These are phyloP conservation scores for Fagus crenata DNA, from an alignment of 306 rosid species.

Conservation along the genomic window DNA sequence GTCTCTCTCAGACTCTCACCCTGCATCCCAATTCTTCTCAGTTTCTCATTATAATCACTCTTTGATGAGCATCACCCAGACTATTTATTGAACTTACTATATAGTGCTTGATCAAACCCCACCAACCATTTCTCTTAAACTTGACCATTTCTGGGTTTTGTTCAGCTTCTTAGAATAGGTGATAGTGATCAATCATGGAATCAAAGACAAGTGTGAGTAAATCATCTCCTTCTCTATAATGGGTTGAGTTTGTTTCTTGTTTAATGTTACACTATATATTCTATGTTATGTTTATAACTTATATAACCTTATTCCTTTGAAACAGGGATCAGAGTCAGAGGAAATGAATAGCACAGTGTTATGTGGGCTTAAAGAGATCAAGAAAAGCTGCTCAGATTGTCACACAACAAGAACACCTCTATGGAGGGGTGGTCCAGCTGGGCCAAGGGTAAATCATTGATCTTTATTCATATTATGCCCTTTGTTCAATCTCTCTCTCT, in stretches of 20 bases:
- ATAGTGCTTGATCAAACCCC: too few relatives aligned
- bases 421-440: conserved; percentile 49
- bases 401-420: conserved; percentile 41
- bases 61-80: too few relatives aligned
- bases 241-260: not conserved
- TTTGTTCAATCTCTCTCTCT: not conserved
- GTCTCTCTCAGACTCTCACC: too few relatives aligned
- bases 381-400: conserved; percentile 35
- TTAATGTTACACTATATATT: not conserved
- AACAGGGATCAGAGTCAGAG: conserved; percentile 1
- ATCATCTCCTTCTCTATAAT: too few relatives aligned
- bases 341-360: conserved; percentile 3
- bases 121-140: too few relatives aligned
- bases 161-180: too few relatives aligned
- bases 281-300: not conserved
- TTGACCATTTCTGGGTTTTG: too few relatives aligned
- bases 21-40: too few relatives aligned
- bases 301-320: not conserved
- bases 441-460: conserved; percentile 32
- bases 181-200: too few relatives aligned
- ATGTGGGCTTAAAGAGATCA: not conserved
- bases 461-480: not conserved
- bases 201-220: too few relatives aligned
- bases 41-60: too few relatives aligned
- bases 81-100: too few relatives aligned